Percentiles rank a stretch among this genome's conserved stretches.
Evolutionary conservation across 345 rosid species (phyloP).

Genomic region (Linum lewisii): DNA sequence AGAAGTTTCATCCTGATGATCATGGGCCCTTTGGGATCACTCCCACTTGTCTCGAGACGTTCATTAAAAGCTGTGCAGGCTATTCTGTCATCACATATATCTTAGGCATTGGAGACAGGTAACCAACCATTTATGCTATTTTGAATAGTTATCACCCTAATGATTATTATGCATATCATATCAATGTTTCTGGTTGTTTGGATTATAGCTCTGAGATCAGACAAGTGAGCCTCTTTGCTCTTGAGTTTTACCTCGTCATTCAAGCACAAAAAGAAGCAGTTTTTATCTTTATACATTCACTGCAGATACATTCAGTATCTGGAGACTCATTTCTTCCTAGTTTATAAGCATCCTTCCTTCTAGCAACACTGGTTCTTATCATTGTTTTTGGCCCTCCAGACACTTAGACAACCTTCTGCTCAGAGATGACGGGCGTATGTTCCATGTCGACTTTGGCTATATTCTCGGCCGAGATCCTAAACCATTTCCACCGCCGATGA

Average conservation of each 20-base stretch:
- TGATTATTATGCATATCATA: no score
- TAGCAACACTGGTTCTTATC: conserved; percentile 1
- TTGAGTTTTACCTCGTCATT: background rate
- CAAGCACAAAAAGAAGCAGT: no score
- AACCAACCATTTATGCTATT: conserved; percentile 9
- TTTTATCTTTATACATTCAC: no score
- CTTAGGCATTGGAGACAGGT: conserved; percentile 99
- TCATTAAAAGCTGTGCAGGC: conserved; percentile 97
- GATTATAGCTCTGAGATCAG: no score
- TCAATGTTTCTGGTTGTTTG: no score
- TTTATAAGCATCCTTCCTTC: no score
- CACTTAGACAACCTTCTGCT: conserved; percentile 97
- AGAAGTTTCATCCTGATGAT: conserved; percentile 95
- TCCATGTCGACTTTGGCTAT: conserved; percentile 95
- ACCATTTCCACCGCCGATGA: conserved; percentile 99
- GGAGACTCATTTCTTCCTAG: no score
- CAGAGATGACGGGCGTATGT: conserved; percentile 88
- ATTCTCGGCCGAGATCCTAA: conserved; percentile 98
- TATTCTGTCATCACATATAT: conserved; percentile 96
- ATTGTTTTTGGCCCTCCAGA: conserved; percentile 33
- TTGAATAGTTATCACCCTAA: no score
- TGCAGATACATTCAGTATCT: no score
- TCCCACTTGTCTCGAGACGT: conserved; percentile 88
- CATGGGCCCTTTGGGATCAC: conserved; percentile 94
- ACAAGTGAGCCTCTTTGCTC: no score